phyloP scores from a whole-genome alignment of 2,329 filamentous ascomycete genomes.

The Penicillium sp. region DNA sequence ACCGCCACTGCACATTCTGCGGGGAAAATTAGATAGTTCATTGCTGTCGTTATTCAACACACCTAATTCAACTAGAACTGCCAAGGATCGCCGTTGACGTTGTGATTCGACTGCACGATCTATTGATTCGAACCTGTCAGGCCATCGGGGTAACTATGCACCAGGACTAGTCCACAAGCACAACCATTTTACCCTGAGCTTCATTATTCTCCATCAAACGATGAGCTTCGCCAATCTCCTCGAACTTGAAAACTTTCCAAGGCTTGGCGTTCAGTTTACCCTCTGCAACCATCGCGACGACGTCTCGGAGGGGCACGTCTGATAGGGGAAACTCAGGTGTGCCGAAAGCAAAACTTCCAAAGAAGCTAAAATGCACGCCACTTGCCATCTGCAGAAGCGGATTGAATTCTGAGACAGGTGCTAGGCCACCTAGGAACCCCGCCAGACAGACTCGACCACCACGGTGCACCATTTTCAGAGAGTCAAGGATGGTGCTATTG shows the following conservation, averaged over 20 bases:
- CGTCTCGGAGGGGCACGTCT: background rate
- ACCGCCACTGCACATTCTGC: too few species aligned
- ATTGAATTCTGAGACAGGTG: slow-evolving; percentile 45
- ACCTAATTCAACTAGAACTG: too few species aligned
- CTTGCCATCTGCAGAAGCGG: slow-evolving; percentile 49
- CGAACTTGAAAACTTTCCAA: slow-evolving; percentile 1
- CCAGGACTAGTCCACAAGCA: background rate
- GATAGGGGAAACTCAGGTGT: slow-evolving; percentile 8
- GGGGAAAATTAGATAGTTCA: too few species aligned
- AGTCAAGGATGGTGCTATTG: slow-evolving; percentile 44
- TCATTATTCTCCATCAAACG: background rate
- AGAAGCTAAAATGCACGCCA: slow-evolving; percentile 52
- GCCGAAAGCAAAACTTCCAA: slow-evolving; percentile 44
- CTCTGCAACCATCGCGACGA: background rate
- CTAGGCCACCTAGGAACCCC: slow-evolving; percentile 47
- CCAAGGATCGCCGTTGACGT: too few species aligned
- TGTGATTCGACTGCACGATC: too few species aligned
- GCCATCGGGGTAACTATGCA: too few species aligned
- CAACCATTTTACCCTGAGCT: slow-evolving; percentile 5
- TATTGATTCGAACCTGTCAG: too few species aligned
- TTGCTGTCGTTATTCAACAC: too few species aligned
- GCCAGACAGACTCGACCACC: slow-evolving; percentile 44
- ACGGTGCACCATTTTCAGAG: slow-evolving; percentile 36
- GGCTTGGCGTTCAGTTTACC: background rate
- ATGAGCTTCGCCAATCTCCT: slow-evolving; percentile 5